Evolutionary conservation across 257 asterid species (phyloP).

Genomic region (Solanum boliviense): DNA sequence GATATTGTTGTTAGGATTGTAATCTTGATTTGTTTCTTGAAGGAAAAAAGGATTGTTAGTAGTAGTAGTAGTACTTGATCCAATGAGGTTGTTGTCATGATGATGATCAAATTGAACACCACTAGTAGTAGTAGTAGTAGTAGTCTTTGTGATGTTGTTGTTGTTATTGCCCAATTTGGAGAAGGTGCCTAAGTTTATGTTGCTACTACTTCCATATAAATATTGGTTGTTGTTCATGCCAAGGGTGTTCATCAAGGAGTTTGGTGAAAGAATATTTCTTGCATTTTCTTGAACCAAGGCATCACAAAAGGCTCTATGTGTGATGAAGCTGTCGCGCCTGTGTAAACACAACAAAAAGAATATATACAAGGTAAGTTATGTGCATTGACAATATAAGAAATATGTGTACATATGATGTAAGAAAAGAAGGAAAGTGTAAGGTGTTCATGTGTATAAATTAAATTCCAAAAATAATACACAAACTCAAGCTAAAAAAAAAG

Average conservation of each 20-base stretch:
- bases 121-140: not conserved
- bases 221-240: conserved; percentile 21
- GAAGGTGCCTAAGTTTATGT: conserved; percentile 23
- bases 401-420: not conserved
- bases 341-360: not conserved
- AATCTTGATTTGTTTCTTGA: conserved; percentile 18
- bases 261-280: conserved; percentile 26
- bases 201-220: conserved; percentile 6
- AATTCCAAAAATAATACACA: not conserved
- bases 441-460: not conserved
- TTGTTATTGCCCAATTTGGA: conserved; percentile 15
- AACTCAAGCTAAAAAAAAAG: not conserved
- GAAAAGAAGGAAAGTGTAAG: not conserved
- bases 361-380: not conserved
- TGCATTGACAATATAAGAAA: not conserved
- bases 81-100: conserved; percentile 14
- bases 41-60: conserved; percentile 5
- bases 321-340: conserved; percentile 83
- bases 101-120: conserved; percentile 14
- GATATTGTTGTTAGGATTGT: conserved; percentile 6
- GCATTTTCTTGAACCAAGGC: conserved; percentile 78
- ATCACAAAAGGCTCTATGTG: conserved; percentile 83
- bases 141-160: conserved; percentile 16
- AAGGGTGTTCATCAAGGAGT: conserved; percentile 24
- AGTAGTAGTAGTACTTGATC: conserved; percentile 3